These are phyloP conservation scores for Inonotus hispidus DNA, from an alignment of 1,284 basidiomycete genomes.

Conservation along the genomic window DNA sequence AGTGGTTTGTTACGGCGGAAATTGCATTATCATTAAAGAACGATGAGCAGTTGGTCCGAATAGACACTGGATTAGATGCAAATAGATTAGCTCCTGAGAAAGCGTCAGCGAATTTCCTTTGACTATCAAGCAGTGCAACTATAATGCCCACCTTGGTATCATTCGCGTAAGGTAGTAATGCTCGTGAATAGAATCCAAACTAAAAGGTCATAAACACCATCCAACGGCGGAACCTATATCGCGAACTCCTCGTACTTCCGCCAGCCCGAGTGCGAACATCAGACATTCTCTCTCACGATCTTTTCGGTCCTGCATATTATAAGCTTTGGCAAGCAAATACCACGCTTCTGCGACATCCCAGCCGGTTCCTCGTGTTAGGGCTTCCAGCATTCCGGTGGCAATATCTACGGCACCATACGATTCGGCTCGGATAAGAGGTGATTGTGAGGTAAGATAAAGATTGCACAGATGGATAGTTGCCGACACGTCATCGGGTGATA, in stretches of 20 bases:
- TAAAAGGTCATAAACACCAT: constrained; percentile 51
- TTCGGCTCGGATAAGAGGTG: constrained; percentile 12
- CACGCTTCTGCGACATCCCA: constrained; percentile 93
- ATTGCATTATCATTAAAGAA: neutral
- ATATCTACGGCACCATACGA: constrained; percentile 45
- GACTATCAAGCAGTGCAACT: neutral
- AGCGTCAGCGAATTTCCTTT: neutral
- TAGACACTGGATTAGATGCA: neutral
- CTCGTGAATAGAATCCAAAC: neutral
- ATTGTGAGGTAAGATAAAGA: constrained; percentile 52
- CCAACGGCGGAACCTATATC: constrained; percentile 61
- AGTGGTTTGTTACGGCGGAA: neutral
- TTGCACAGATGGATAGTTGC: constrained; percentile 74
- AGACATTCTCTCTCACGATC: constrained; percentile 74
- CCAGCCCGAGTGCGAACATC: constrained; percentile 64
- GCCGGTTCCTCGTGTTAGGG: constrained; percentile 58
- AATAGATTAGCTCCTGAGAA: neutral
- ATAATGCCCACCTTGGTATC: neutral
- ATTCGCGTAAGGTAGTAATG: neutral
- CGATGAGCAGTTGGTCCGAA: neutral
- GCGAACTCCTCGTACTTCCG: constrained; percentile 62
- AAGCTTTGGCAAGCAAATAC: constrained; percentile 82
- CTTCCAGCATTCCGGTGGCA: constrained; percentile 61
- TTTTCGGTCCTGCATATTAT: constrained; percentile 65
- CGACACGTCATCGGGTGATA: constrained; percentile 69